Percentiles rank a stretch among this genome's conserved stretches.
These are phyloP conservation scores for Saccharomycopsis synnaedendra DNA, from an alignment of 805 yeast genomes.

Conservation along the genomic window DNA sequence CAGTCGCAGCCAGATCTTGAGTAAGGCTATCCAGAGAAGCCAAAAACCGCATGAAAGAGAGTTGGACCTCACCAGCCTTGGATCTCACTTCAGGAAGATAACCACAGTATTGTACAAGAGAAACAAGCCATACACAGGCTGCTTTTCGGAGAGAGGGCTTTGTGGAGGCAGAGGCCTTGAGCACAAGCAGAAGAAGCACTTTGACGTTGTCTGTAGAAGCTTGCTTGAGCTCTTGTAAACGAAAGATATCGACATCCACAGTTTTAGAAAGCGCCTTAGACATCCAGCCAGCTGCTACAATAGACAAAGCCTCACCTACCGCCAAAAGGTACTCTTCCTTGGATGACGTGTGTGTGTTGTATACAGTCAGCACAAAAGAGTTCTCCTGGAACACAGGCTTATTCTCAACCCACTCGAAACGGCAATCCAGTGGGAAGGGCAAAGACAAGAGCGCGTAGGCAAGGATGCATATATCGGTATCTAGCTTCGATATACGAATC, in stretches of 20 bases:
- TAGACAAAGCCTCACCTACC: slow-evolving; percentile 73
- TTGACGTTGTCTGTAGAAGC: not conserved
- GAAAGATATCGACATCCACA: slow-evolving; percentile 35
- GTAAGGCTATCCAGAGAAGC: slow-evolving; percentile 75
- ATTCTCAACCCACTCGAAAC: no score
- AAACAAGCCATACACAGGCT: slow-evolving; percentile 77
- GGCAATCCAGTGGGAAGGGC: no score
- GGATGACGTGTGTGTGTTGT: slow-evolving; percentile 50
- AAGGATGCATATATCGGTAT: no score
- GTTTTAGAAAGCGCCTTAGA: slow-evolving; percentile 42
- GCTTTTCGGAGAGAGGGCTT: slow-evolving; percentile 69
- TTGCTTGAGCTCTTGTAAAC: slow-evolving; percentile 10
- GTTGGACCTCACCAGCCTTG: slow-evolving; percentile 51
- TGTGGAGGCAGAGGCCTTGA: slow-evolving; percentile 45
- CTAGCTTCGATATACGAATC: no score
- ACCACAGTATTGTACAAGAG: slow-evolving; percentile 67
- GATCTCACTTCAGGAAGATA: slow-evolving; percentile 28
- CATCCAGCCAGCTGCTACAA: slow-evolving; percentile 66
- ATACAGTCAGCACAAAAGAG: slow-evolving; percentile 33
- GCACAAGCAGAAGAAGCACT: slow-evolving; percentile 34
- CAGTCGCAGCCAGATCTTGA: slow-evolving; percentile 91
- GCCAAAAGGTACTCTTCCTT: slow-evolving; percentile 69
- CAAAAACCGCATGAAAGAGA: slow-evolving; percentile 64
- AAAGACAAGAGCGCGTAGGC: no score
- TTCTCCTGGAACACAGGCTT: not conserved